phyloP scores from a whole-genome alignment of 2,329 filamentous ascomycete genomes.

The Exophiala aquamarina region DNA sequence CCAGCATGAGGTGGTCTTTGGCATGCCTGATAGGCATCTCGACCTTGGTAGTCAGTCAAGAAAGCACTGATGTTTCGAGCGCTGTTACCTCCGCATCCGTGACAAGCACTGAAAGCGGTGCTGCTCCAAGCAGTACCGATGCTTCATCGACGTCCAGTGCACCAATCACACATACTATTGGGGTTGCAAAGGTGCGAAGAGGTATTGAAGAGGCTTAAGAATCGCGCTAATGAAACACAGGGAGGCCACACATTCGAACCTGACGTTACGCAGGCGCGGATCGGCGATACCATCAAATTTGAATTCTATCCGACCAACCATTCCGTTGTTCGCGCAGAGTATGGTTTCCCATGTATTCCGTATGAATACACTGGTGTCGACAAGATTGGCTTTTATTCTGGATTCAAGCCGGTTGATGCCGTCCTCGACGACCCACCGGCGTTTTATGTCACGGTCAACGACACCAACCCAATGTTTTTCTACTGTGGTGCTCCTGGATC shows the following conservation, averaged over 20 bases:
- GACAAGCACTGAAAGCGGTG: slow-evolving; percentile 1
- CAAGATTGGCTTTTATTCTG: slow-evolving; percentile 56
- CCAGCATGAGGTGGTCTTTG: too few relatives aligned
- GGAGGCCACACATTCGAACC: slow-evolving; percentile 25
- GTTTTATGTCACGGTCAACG: slow-evolving; percentile 52
- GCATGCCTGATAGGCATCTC: too few relatives aligned
- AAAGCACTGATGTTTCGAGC: too few relatives aligned
- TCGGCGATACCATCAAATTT: slow-evolving; percentile 40
- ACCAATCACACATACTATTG: slow-evolving; percentile 25
- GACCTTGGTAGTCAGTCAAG: too few relatives aligned
- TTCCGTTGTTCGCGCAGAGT: slow-evolving; percentile 62
- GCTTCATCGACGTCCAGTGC: slow-evolving; percentile 16
- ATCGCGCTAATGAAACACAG: slow-evolving; percentile 8
- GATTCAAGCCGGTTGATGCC: slow-evolving; percentile 48
- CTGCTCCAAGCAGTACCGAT: slow-evolving; percentile 1
- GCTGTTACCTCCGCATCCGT: slow-evolving; percentile 6
- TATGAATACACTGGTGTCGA: slow-evolving; percentile 54
- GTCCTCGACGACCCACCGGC: slow-evolving; percentile 45
- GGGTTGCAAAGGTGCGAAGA: slow-evolving; percentile 13
- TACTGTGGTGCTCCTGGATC: slow-evolving; percentile 69
- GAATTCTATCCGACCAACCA: slow-evolving; percentile 64
- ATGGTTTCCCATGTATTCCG: slow-evolving; percentile 60
- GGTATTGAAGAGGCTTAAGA: not conserved
- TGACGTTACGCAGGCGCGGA: slow-evolving; percentile 22
- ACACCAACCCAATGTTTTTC: slow-evolving; percentile 65